Evolutionary conservation across 2,329 filamentous ascomycete species (phyloP).

Genomic region (Alternaria gansuensis): DNA sequence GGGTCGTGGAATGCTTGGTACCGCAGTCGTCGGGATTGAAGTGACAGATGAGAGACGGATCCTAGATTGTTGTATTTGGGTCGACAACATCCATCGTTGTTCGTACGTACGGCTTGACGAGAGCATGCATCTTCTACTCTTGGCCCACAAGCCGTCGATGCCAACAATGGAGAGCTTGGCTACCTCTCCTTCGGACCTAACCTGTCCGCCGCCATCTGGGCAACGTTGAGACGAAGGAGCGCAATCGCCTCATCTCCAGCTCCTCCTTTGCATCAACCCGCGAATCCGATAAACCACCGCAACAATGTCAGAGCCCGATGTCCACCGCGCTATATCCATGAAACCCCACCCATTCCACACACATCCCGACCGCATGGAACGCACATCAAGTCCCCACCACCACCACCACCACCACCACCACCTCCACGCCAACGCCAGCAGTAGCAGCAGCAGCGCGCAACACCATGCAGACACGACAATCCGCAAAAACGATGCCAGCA

Average conservation of each 20-base stretch:
- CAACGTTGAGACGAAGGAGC: not conserved
- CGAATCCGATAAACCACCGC: not conserved
- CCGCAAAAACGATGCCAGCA: slow-evolving; percentile 45
- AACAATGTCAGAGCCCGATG: slow-evolving; percentile 56
- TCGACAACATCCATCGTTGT: not conserved
- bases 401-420: slow-evolving; percentile 32
- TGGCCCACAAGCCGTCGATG: slow-evolving; percentile 9
- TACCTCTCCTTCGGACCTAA: slow-evolving; percentile 1
- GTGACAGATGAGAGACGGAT: not conserved
- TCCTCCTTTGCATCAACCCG: not conserved
- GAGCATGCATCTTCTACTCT: slow-evolving; percentile 16
- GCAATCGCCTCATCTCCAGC: not conserved
- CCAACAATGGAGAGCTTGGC: slow-evolving; percentile 4
- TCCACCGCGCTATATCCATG: slow-evolving; percentile 60
- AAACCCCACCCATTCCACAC: slow-evolving; percentile 57
- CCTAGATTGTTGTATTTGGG: not conserved
- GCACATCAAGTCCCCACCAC: slow-evolving; percentile 43
- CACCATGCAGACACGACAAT: slow-evolving; percentile 22
- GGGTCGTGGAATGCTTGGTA: not conserved
- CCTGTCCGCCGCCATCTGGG: not conserved
- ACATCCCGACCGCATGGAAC: slow-evolving; percentile 40
- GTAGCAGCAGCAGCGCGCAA: slow-evolving; percentile 28
- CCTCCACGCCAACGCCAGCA: slow-evolving; percentile 16
- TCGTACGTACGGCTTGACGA: not conserved
- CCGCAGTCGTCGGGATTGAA: not conserved